phyloP scores from a whole-genome alignment of 805 yeast species.

The Kuraishia hungarica region DNA sequence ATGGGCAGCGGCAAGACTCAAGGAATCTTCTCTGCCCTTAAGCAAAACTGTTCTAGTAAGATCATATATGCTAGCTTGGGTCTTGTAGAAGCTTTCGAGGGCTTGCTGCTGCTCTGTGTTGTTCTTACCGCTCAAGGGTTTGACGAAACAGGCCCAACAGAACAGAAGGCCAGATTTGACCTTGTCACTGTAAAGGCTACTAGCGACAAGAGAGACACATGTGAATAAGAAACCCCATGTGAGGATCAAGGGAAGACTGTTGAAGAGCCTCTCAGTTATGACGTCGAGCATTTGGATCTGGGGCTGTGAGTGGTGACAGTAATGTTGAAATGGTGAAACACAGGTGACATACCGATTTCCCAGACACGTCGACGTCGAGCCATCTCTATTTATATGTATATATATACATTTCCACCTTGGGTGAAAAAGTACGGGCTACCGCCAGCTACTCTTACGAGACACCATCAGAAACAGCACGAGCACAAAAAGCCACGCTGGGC shows the following conservation, averaged over 20 bases:
- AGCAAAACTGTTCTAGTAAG: slow-evolving; percentile 56
- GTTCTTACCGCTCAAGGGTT: slow-evolving; percentile 23
- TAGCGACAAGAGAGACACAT: neutral
- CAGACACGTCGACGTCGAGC: neutral
- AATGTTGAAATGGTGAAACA: neutral
- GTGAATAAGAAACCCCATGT: neutral
- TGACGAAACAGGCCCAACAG: slow-evolving; percentile 46
- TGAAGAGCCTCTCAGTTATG: neutral
- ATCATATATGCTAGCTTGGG: slow-evolving; percentile 74
- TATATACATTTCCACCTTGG: neutral
- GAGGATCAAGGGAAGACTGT: neutral
- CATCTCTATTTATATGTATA: too few relatives aligned
- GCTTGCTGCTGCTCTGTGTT: slow-evolving; percentile 44
- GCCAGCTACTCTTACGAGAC: neutral
- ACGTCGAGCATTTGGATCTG: neutral
- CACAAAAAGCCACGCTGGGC: neutral
- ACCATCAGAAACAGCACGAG: neutral
- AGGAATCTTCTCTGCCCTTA: slow-evolving; percentile 63
- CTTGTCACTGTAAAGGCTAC: slow-evolving; percentile 5
- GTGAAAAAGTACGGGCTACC: neutral
- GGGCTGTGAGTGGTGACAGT: neutral
- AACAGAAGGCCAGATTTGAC: slow-evolving; percentile 20
- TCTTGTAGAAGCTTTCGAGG: slow-evolving; percentile 62
- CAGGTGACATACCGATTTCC: neutral
- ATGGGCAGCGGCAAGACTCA: slow-evolving; percentile 52